Conservation (phyloP, 2,329 filamentous ascomycete species). For the Trichophyton mentagrophytes region DNA sequence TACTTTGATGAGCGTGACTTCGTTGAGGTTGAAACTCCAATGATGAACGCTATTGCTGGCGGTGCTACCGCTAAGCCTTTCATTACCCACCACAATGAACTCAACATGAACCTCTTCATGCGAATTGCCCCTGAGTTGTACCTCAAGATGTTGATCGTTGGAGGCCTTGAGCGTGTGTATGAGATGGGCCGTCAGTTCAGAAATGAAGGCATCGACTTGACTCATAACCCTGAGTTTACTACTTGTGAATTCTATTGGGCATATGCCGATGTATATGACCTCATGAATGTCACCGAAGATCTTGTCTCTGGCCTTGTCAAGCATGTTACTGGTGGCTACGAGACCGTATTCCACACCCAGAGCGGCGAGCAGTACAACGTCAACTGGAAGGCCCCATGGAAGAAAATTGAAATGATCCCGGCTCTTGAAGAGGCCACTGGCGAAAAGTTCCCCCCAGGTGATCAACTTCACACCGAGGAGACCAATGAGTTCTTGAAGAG, state of each 20-base stretch:
- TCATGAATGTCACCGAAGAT: constrained; percentile 85
- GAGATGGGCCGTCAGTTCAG: constrained; percentile 92
- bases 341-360: constrained; percentile 77
- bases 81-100: constrained; percentile 88
- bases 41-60: constrained; percentile 92
- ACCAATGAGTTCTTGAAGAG: constrained; percentile 76
- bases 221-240: constrained; percentile 97
- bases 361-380: constrained; percentile 75
- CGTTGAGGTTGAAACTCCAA: constrained; percentile 88
- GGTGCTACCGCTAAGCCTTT: constrained; percentile 94
- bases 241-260: constrained; percentile 96
- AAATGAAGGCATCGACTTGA: constrained; percentile 82
- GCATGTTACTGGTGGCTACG: constrained; percentile 71
- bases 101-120: constrained; percentile 89
- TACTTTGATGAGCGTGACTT: constrained; percentile 86
- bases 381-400: constrained; percentile 95
- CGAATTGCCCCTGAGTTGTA: constrained; percentile 90
- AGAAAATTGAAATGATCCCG: constrained; percentile 88
- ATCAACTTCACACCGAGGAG: constrained; percentile 79
- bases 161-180: constrained; percentile 87
- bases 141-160: constrained; percentile 91
- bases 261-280: constrained; percentile 79
- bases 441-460: constrained; percentile 83
- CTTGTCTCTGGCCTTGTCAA: constrained; percentile 83
- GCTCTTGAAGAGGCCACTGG: constrained; percentile 78